Evolutionary conservation across 257 asterid genomes (phyloP).

Genomic region (Lithospermum erythrorhizon): DNA sequence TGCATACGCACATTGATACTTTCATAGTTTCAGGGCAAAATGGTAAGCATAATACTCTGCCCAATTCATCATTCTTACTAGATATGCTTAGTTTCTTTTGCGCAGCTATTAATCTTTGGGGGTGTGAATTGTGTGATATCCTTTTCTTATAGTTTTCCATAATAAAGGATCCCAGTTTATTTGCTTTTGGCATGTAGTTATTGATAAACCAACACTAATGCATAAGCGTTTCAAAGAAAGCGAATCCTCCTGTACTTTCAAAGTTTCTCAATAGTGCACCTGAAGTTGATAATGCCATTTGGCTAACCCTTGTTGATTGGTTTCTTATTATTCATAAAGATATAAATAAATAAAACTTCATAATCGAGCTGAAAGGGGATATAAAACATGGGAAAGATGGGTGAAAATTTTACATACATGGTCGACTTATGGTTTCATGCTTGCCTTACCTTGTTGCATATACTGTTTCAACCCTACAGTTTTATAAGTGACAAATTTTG

Average conservation of each 20-base stretch:
- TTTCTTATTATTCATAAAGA: too few relatives aligned
- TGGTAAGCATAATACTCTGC: conserved; percentile 33
- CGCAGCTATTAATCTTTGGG: background rate
- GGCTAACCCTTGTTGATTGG: too few relatives aligned
- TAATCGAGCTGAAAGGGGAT: too few relatives aligned
- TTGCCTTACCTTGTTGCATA: background rate
- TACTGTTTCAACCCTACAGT: background rate
- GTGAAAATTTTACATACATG: too few relatives aligned
- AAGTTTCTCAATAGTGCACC: too few relatives aligned
- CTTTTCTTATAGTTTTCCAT: background rate
- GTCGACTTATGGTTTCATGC: too few relatives aligned
- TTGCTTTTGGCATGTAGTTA: background rate
- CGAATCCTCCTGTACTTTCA: too few relatives aligned
- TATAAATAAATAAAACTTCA: too few relatives aligned
- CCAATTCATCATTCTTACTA: conserved; percentile 2
- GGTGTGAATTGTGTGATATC: background rate
- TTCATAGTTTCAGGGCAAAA: conserved; percentile 68
- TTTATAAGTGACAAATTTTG: background rate
- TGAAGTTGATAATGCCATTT: too few relatives aligned
- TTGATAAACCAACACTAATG: too few relatives aligned
- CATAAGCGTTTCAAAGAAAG: too few relatives aligned
- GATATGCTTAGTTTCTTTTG: background rate
- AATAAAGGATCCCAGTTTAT: background rate
- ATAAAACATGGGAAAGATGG: too few relatives aligned
- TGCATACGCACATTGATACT: conserved; percentile 49